Base-by-base conservation (phyloP, 1,284 basidiomycete genomes). In the Chalciporus sp. region DNA sequence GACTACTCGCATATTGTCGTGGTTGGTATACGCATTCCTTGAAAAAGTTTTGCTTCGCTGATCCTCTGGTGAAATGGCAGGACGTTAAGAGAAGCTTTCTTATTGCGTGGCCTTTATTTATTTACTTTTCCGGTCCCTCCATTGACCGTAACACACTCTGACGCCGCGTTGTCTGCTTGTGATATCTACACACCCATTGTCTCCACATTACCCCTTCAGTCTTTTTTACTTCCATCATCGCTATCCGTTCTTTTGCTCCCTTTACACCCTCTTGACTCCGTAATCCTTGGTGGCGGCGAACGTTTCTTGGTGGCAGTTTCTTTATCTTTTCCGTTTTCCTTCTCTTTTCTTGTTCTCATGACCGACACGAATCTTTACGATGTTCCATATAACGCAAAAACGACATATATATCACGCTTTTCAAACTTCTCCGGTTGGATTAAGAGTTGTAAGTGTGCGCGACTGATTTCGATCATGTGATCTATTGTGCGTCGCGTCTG, bases 401-500 rank as follows among this genome's bases (percentile, higher is more conserved):
- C 57, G 61, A 66, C 46, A 69, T 63, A 67, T 26, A 33, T 50
- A 20, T 17, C 4, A 19, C 19, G 20, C 35, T 9, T 37, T 37
- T 6, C 16, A 35, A 35, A 12, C 16, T 35, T 16, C n/a, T 7
- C n/a, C 35, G 7, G 35, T 12, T 2, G 3, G 14, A n/a, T 7
- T 17, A n/a, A 37, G 35, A n/a, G n/a, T n/a, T n/a, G n/a, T n/a
- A n/a, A n/a, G n/a, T n/a, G n/a, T 37, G 31, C 43, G 50, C 31
- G 53, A 49, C 53, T 69, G 60, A 63, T 67, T 67, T 60, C 20
- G 33, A 33, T 55, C 69, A 66, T 53, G 65, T 66, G 62, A 55
- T 42, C 20, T 6, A 16, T 17, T 12, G 19, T 49, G 57, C 31
- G 57, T 54, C 57, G 63, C 48, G 65, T 58, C 51, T 67, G 44